These are phyloP conservation scores for Fusarium ramigenum DNA, from an alignment of 2,329 filamentous ascomycete genomes.

Conservation along the genomic window DNA sequence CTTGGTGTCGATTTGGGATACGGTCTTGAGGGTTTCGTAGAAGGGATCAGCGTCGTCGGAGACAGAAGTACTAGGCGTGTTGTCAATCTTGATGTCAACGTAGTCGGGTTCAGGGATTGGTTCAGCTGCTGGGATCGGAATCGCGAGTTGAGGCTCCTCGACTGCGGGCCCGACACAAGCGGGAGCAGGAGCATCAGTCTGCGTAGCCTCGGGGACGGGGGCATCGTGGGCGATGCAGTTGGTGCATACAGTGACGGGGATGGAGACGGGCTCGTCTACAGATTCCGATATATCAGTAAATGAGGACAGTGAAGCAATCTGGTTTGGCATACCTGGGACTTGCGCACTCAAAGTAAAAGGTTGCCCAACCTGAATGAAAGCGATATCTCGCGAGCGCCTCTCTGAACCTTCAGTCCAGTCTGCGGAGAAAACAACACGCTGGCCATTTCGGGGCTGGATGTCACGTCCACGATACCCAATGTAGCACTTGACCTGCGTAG, in stretches of 20 bases:
- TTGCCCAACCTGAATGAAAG: conserved; percentile 37
- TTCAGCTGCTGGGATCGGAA: not conserved
- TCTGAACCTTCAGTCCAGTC: conserved; percentile 32
- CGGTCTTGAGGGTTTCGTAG: not conserved
- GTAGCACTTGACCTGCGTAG: conserved; percentile 45
- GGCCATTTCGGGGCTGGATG: not conserved
- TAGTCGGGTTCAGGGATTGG: not conserved
- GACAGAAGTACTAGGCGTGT: not conserved
- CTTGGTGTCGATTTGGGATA: not conserved
- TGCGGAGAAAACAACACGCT: conserved; percentile 27
- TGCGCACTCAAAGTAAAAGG: too few relatives aligned
- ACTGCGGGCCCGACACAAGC: not conserved
- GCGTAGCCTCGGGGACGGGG: not conserved
- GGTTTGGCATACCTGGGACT: too few relatives aligned
- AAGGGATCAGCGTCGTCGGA: not conserved
- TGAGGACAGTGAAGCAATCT: too few relatives aligned
- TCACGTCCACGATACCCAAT: conserved; percentile 44
- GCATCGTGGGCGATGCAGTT: not conserved
- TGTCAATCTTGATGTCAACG: not conserved
- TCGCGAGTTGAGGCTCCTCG: not conserved
- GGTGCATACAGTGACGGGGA: not conserved
- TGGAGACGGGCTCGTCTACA: rapidly evolving
- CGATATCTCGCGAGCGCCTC: conserved; percentile 34
- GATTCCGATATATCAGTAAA: too few relatives aligned
- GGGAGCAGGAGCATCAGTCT: too few relatives aligned